These are phyloP conservation scores for Stagonosporopsis chrysanthemi DNA, from an alignment of 2,329 filamentous ascomycete genomes.

Conservation along the genomic window DNA sequence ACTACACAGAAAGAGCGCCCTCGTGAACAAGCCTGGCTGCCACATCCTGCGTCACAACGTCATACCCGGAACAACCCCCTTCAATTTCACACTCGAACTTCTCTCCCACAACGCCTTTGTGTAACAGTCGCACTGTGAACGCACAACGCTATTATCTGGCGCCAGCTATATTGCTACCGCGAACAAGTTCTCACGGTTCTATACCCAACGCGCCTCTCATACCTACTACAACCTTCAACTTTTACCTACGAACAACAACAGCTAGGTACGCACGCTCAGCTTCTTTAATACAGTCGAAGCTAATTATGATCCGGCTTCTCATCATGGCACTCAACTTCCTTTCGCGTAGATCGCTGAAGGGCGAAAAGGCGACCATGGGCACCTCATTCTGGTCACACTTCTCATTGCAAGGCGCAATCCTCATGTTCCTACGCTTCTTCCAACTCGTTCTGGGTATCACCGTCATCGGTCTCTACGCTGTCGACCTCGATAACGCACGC, in stretches of 20 bases:
- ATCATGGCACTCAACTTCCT: slow-evolving; percentile 43
- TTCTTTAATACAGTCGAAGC: background rate
- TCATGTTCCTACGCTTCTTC: slow-evolving; percentile 73
- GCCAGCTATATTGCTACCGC: slow-evolving; percentile 17
- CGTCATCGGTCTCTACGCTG: slow-evolving; percentile 73
- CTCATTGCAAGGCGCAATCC: slow-evolving; percentile 32
- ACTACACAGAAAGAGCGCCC: slow-evolving; percentile 31
- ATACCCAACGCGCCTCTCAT: background rate
- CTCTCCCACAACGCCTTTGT: slow-evolving; percentile 7
- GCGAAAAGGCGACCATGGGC: slow-evolving; percentile 38
- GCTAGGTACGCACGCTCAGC: slow-evolving; percentile 1
- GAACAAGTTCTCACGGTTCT: slow-evolving; percentile 1
- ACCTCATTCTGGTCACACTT: slow-evolving; percentile 33
- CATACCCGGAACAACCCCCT: slow-evolving; percentile 22
- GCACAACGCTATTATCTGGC: slow-evolving; percentile 8
- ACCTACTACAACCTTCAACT: slow-evolving; percentile 1
- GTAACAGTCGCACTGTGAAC: slow-evolving; percentile 13
- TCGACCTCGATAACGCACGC: slow-evolving; percentile 48
- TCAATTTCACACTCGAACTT: slow-evolving; percentile 7
- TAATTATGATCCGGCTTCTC: slow-evolving; percentile 24
- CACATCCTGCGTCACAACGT: slow-evolving; percentile 30
- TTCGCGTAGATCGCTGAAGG: slow-evolving; percentile 37
- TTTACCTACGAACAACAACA: background rate
- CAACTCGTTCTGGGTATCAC: slow-evolving; percentile 80
- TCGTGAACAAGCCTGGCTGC: slow-evolving; percentile 28